Conservation (phyloP, 2,329 filamentous ascomycete species). For the Tolypocladium endophyticum region DNA sequence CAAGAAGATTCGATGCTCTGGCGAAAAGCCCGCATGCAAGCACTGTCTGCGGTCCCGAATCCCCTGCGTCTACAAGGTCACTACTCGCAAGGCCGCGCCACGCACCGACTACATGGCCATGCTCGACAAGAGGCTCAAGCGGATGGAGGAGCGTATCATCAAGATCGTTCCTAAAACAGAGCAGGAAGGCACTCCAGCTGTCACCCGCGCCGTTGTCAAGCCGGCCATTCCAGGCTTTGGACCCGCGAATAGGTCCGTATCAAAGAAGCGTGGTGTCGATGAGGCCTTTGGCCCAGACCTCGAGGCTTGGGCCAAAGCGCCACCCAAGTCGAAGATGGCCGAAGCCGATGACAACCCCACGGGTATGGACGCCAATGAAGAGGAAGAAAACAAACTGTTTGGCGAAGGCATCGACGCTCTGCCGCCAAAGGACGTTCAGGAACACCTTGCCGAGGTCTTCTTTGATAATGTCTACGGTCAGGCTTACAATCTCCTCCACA, state of each 20-base stretch:
- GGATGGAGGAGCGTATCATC: slow-evolving; percentile 97
- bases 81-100: slow-evolving; percentile 84
- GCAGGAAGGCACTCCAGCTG: slow-evolving; percentile 52
- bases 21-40: slow-evolving; percentile 95
- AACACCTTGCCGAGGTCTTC: slow-evolving; percentile 87
- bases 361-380: slow-evolving; percentile 48
- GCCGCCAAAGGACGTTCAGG: slow-evolving; percentile 77
- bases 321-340: slow-evolving; percentile 38
- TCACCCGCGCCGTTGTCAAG: slow-evolving; percentile 76
- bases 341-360: slow-evolving; percentile 30
- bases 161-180: slow-evolving; percentile 88
- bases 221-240: slow-evolving; percentile 55
- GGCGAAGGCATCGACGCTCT: slow-evolving; percentile 75
- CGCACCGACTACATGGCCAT: slow-evolving; percentile 98
- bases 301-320: slow-evolving; percentile 65
- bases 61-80: slow-evolving; percentile 96
- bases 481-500: slow-evolving; percentile 87
- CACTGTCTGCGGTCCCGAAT: slow-evolving; percentile 88
- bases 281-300: slow-evolving; percentile 79
- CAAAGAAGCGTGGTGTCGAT: slow-evolving; percentile 74
- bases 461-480: slow-evolving; percentile 96
- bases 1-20: slow-evolving; percentile 97
- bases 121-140: slow-evolving; percentile 88
- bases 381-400: slow-evolving; percentile 66
- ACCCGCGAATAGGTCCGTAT: slow-evolving; percentile 29